These are phyloP conservation scores for Hyphopichia khmerensis DNA, from an alignment of 1,139 yeast species.

Conservation along the genomic window DNA sequence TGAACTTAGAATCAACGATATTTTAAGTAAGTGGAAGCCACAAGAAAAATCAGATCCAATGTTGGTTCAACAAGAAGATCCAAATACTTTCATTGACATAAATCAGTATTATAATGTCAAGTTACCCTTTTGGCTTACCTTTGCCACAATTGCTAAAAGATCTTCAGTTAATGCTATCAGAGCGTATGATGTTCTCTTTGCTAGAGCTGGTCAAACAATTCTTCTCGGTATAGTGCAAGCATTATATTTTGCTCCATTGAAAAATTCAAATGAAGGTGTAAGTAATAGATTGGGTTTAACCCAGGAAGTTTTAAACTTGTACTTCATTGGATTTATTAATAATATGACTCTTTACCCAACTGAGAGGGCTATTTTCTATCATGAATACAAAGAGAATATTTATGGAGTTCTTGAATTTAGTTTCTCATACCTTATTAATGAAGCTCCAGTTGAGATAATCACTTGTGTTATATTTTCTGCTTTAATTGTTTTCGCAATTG, in stretches of 20 bases:
- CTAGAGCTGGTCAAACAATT: slow-evolving; percentile 66
- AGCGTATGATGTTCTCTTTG: slow-evolving; percentile 59
- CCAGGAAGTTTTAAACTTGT: slow-evolving; percentile 71
- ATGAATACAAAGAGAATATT: slow-evolving; percentile 73
- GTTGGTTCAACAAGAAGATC: not conserved
- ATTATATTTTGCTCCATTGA: slow-evolving; percentile 70
- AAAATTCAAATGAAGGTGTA: slow-evolving; percentile 56
- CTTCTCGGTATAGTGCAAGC: slow-evolving; percentile 68
- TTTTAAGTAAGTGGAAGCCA: slow-evolving; percentile 38
- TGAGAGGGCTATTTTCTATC: slow-evolving; percentile 74
- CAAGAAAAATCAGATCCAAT: slow-evolving; percentile 1
- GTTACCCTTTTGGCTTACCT: slow-evolving; percentile 24
- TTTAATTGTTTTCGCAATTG: slow-evolving; percentile 66
- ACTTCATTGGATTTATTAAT: slow-evolving; percentile 77
- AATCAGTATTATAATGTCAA: slow-evolving; percentile 17
- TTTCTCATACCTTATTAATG: slow-evolving; percentile 61
- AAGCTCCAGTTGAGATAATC: slow-evolving; percentile 69
- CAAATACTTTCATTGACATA: slow-evolving; percentile 15
- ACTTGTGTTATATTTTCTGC: slow-evolving; percentile 60
- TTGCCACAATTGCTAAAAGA: slow-evolving; percentile 30
- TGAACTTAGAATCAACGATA: slow-evolving; percentile 28
- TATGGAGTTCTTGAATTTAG: slow-evolving; percentile 70
- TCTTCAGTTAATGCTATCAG: slow-evolving; percentile 52
- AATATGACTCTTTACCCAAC: slow-evolving; percentile 73
- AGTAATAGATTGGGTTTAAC: slow-evolving; percentile 68